Evolutionary conservation across 2,329 filamentous ascomycete genomes (phyloP).

Genomic region (Colletotrichum nymphaeae): DNA sequence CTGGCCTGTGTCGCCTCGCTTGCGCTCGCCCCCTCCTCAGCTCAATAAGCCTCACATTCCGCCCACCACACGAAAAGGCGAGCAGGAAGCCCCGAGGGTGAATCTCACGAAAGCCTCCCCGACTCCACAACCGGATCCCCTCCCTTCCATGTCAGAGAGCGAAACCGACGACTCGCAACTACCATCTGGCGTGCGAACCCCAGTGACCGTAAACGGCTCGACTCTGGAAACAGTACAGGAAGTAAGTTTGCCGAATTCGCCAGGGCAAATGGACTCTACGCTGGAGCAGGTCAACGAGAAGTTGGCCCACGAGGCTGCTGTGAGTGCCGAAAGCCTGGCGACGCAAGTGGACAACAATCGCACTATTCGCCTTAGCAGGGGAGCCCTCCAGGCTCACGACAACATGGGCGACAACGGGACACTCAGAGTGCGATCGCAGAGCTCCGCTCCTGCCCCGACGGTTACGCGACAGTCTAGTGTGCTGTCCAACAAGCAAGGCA

Average conservation of each 20-base stretch:
- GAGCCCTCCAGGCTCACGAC: constrained; percentile 54
- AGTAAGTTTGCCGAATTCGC: constrained; percentile 81
- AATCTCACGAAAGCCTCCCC: constrained; percentile 64
- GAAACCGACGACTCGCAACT: constrained; percentile 63
- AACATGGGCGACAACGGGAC: constrained; percentile 77
- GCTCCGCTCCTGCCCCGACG: constrained; percentile 61
- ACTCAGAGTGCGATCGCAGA: constrained; percentile 54
- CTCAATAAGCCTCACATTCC: constrained; percentile 58
- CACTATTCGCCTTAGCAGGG: constrained; percentile 56
- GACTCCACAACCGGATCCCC: constrained; percentile 53
- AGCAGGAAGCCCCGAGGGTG: constrained; percentile 63
- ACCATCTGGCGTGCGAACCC: constrained; percentile 68
- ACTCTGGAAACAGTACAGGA: constrained; percentile 92
- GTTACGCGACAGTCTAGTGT: constrained; percentile 74
- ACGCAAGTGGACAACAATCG: constrained; percentile 51
- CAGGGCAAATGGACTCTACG: constrained; percentile 60
- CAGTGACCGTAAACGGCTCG: constrained; percentile 67
- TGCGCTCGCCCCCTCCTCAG: constrained; percentile 80
- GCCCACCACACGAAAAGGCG: constrained; percentile 55
- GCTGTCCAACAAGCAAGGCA: constrained; percentile 73
- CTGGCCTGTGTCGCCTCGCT: constrained; percentile 82
- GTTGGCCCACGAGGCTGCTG: constrained; percentile 54
- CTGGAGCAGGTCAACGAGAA: constrained; percentile 65
- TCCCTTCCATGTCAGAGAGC: constrained; percentile 56
- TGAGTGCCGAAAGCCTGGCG: constrained; percentile 54